Evolutionary conservation across 228 moss, liverwort and hornwort species (phyloP), one percentile per base, ranked within the genome.

Genomic region (Sphagnum magellanicum): DNA sequence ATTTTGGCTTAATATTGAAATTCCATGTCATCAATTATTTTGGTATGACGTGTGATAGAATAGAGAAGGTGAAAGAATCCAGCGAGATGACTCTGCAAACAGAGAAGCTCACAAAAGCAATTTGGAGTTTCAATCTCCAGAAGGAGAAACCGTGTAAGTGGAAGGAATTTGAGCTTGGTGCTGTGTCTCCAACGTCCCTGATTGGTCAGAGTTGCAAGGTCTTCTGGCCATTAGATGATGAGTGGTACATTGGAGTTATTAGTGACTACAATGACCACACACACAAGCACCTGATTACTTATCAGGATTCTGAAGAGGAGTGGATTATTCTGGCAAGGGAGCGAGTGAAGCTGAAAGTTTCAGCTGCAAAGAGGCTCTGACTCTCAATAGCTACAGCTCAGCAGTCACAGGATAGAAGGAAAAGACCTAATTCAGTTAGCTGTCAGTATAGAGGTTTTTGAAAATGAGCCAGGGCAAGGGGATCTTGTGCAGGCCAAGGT

Each of bases 141-240:
- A 83, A 78, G 64, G 70, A 75, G 50, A 76, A 74, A 6, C 67
- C 78, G 10, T 83, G 73, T 51, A 78, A 83, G n/a, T 87, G 87
- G 87, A 87, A 80, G 73, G 83, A 87, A 67, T 76, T 81, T 78
- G 87, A 87, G 68, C 74, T 87, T 16, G 87, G 83, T 48, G 78
- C 3, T 32, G 78, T 60, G 63, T 83, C 49, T 78, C 74, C 55
- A 6, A 76, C 71, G 65, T 80, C 78, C 67, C 69, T 83, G 63
- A 83, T 87, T 66, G 83, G 87, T 62, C 83, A 83, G 49, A 87
- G 78, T 63, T 87, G 87, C 63, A 87, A 87, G 76, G 80, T 83
- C 68, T 87, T 61, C 64, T 87, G 87, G 87, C 87, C 87, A 5
- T 66, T 87, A 47, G 83, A 87, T 67, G 78, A 61, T 16, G 78